These are phyloP conservation scores for Paracoccidioides lutzii DNA, from an alignment of 2,329 filamentous ascomycete species.

Conservation along the genomic window DNA sequence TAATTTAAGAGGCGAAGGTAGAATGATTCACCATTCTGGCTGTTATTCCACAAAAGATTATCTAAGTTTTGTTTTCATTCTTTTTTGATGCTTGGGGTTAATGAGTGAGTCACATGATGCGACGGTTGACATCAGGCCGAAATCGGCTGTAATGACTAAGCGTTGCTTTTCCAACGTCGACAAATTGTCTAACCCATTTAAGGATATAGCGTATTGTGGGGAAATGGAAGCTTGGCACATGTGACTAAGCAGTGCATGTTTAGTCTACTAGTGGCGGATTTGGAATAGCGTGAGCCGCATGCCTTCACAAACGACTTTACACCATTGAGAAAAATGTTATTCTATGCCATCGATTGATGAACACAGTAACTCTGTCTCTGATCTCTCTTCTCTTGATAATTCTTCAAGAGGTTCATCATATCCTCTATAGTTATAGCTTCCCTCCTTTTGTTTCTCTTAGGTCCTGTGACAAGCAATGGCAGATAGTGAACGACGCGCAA, in stretches of 20 bases:
- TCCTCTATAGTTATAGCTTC: background rate
- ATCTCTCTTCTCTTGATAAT: background rate
- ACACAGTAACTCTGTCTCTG: background rate
- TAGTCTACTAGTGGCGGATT: background rate
- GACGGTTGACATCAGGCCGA: background rate
- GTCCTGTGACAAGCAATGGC: slow-evolving; percentile 23
- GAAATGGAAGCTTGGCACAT: background rate
- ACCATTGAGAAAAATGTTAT: background rate
- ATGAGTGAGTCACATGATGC: slow-evolving; percentile 7
- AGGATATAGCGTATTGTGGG: slow-evolving; percentile 8
- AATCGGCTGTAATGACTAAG: slow-evolving; percentile 1
- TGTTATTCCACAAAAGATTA: background rate
- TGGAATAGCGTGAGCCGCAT: background rate
- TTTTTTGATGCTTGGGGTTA: background rate
- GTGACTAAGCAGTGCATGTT: no score
- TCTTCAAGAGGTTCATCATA: background rate
- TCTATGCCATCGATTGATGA: background rate
- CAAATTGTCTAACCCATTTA: slow-evolving; percentile 5
- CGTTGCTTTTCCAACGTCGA: background rate
- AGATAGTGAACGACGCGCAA: slow-evolving; percentile 61
- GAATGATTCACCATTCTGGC: background rate
- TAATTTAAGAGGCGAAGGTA: background rate
- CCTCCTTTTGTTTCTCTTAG: background rate
- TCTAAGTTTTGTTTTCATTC: background rate
- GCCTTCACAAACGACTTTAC: no score